Base-by-base conservation (phyloP, 192 early-diverging fungal species). In the Podila horticola region DNA sequence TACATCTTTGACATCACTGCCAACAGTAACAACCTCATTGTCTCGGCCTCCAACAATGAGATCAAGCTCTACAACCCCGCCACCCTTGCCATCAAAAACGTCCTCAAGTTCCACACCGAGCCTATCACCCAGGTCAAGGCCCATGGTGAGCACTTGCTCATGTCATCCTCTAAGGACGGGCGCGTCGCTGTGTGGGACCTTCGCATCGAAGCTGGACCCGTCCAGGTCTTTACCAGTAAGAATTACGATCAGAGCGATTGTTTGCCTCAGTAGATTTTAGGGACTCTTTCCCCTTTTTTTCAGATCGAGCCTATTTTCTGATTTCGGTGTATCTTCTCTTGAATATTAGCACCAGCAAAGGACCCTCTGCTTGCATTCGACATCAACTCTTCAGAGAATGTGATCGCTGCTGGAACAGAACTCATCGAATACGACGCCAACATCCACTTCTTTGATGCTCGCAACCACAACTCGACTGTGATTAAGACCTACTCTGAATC, bases 181-280 rank as follows among this genome's bases (percentile, higher is more conserved):
- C 71, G 73, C n/a, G 66, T 93, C 7, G 89, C 86, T 34, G 68
- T 85, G 24, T 93, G 93, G 93, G 94, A 95, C 72, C 64, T 95
- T 69, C 88, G 94, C 34, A 83, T 82, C 1, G 64, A 77, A 10
- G 66, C 64, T 9, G 72, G 67, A 9, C 91, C 92, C 28, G 81
- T 88, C 5, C 88, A 92, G 79, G 82, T 87, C 38, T 91, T 92
- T 50, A 64, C 67, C 26, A 89, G 90, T 87, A 91, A 74, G 66
- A 45, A 4, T 13, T 13, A 36, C 41, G 33, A 34, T 17, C 13
- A 45, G 11, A 15, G 41, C 41, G 41, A 15, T 45, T 45, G n/a
- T 45, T 3, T 15, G 11, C 41, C 41, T 15, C 41, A 8, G 41
- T 12, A 17, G 13, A 45, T 45, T 15, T 72, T 66, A 34, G 59